Conservation (phyloP, 768 basidiomycete genomes). For the Auriscalpium microsporum region DNA sequence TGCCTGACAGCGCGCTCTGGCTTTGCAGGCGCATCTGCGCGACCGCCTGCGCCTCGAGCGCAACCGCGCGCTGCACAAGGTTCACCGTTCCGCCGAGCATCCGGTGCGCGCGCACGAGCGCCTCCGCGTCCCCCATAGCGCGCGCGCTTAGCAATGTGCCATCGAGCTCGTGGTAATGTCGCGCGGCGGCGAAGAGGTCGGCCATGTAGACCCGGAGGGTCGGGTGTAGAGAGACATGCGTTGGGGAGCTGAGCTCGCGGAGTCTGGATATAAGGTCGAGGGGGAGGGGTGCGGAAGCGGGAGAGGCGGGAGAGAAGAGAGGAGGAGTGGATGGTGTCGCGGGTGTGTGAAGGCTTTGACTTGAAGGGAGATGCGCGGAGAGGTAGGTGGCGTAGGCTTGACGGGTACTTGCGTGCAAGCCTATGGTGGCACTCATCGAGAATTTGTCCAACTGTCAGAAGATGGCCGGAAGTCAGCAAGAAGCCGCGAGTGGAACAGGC, state of each 20-base stretch:
- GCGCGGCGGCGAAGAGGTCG: constrained; percentile 65
- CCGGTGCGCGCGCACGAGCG: constrained; percentile 57
- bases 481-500: not conserved
- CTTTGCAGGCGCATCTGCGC: not conserved
- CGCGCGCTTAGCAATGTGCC: constrained; percentile 56
- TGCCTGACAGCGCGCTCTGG: not conserved
- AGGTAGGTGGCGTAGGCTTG: constrained; percentile 25
- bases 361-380: constrained; percentile 16
- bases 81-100: constrained; percentile 58
- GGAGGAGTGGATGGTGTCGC: constrained; percentile 7
- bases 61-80: constrained; percentile 30
- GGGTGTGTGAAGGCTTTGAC: constrained; percentile 20
- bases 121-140: constrained; percentile 55
- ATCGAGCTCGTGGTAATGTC: constrained; percentile 64
- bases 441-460: constrained; percentile 61
- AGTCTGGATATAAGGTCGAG: constrained; percentile 21
- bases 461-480: not conserved
- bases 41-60: not conserved
- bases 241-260: constrained; percentile 17
- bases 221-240: constrained; percentile 23
- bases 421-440: constrained; percentile 61
- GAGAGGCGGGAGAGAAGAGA: constrained; percentile 17
- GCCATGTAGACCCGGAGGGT: constrained; percentile 55
- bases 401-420: constrained; percentile 25
- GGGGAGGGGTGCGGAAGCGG: constrained; percentile 15